Evolutionary conservation across 768 basidiomycete species (phyloP), one percentile per base, ranked within the genome.

Genomic region (Fomitopsis pulvina): DNA sequence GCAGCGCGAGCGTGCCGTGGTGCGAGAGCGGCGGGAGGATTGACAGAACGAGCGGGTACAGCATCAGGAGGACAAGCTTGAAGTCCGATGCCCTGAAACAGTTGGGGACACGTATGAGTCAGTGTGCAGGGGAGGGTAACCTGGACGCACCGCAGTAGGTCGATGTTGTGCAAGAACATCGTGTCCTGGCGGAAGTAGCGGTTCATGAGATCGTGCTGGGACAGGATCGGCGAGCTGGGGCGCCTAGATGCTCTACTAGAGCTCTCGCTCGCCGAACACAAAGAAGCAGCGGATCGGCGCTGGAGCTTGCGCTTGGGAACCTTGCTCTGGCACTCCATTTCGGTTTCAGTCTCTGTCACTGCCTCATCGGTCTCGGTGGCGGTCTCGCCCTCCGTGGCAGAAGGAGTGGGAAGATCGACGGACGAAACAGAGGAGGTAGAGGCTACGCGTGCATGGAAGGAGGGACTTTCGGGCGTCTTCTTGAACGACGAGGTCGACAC

Each of bases 161-260:
- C 96, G 20, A 95, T 59, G 60, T 95, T 92, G 29, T 75, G 72
- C 45, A 97, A 67, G 21, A 90, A 74, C 18, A 98, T 79, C 2
- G 83, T 75, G 62, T 98, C 96, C 53, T 90, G 81, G 48, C 88
- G 71, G 74, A 99, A 97, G 67, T 92, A 99, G 58, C 83, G 80
- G 67, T 89, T 84, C 55, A 91, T 71, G 32, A 99, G 69, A 63
- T 98, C 96, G 65, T 96, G 93, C 62, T 92, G 83, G 1, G 92
- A 89, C 20, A 69, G 24, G 10, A 61, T 30, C 21, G 50, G 43
- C 8, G 53, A 47, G 9, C 26, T 30, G 20, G 37, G 28, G 10
- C 45, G 53, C 20, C 44, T 42, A n/a, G n/a, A n/a, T 11, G 50
- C 32, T 4, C 16, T 43, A 34, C 18, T 49, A 16, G 41, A 25